Conservation (phyloP, 345 rosid genomes). For the Syzygium aromaticum region DNA sequence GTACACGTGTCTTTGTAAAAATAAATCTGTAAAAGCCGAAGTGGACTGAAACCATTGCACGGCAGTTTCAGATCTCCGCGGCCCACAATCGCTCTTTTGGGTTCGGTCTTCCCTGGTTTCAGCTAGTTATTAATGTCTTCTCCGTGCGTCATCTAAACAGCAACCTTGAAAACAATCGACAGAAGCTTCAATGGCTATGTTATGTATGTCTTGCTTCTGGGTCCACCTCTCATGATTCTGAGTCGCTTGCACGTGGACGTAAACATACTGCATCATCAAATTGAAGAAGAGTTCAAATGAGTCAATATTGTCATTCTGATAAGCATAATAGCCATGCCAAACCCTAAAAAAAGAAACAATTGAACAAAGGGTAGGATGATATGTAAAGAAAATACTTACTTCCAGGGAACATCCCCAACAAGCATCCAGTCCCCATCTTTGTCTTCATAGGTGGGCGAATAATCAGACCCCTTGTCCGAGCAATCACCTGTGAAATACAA, state of each 20-base stretch:
- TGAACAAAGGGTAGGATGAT: not conserved
- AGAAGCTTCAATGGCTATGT: not conserved
- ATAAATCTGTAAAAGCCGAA: not conserved
- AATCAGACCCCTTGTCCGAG: slow-evolving; percentile 52
- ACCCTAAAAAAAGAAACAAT: not conserved
- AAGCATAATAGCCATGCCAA: not conserved
- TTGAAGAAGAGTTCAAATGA: not conserved
- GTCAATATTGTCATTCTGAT: not conserved
- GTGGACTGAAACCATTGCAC: not conserved
- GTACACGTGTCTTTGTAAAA: not conserved
- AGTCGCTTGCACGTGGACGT: slow-evolving; percentile 53
- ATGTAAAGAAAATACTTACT: slow-evolving; percentile 17
- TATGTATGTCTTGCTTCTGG: slow-evolving; percentile 16
- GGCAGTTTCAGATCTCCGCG: not conserved
- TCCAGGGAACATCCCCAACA: slow-evolving; percentile 80
- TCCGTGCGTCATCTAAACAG: not conserved
- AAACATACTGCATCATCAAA: slow-evolving; percentile 37
- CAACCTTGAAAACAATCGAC: not conserved
- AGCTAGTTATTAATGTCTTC: not conserved
- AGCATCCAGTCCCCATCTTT: slow-evolving; percentile 94
- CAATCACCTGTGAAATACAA: slow-evolving; percentile 24
- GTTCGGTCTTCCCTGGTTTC: not conserved
- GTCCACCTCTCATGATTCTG: slow-evolving; percentile 50
- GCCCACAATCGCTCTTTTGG: too few relatives aligned
- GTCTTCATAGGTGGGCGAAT: slow-evolving; percentile 68